Evolutionary conservation across 345 rosid genomes (phyloP).

Genomic region (Eucalyptus fibrosa): DNA sequence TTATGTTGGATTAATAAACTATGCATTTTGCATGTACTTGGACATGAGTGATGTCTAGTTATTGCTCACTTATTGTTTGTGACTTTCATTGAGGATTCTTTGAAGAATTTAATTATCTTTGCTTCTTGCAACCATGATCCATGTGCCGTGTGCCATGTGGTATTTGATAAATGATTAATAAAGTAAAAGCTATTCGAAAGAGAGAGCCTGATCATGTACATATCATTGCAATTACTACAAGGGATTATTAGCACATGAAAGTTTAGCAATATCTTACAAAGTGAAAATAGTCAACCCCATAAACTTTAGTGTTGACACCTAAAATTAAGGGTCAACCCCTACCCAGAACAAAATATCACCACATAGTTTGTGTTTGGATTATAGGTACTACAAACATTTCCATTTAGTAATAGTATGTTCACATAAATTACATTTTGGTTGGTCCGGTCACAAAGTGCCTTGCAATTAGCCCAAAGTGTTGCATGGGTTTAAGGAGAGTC

Average conservation of each 20-base stretch:
- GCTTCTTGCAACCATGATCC: neutral
- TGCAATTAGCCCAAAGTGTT: neutral
- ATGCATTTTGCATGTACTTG: neutral
- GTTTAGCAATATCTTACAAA: neutral
- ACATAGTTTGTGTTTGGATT: neutral
- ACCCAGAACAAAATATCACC: neutral
- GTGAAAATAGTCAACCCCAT: neutral
- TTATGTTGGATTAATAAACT: neutral
- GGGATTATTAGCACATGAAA: neutral
- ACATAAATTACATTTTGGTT: neutral
- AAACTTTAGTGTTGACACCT: neutral
- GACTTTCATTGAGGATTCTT: neutral
- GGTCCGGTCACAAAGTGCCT: neutral
- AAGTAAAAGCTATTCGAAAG: neutral
- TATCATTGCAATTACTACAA: neutral
- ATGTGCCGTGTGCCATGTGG: neutral
- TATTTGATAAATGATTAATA: neutral
- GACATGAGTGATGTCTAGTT: neutral
- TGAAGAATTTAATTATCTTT: neutral
- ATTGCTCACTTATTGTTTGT: neutral
- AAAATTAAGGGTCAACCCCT: neutral
- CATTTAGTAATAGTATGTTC: neutral
- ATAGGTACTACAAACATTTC: neutral
- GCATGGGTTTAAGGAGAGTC: neutral
- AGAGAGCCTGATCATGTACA: neutral